These are phyloP conservation scores for Zoysia japonica DNA, from an alignment of 176 grass and related monocot species.

Conservation along the genomic window DNA sequence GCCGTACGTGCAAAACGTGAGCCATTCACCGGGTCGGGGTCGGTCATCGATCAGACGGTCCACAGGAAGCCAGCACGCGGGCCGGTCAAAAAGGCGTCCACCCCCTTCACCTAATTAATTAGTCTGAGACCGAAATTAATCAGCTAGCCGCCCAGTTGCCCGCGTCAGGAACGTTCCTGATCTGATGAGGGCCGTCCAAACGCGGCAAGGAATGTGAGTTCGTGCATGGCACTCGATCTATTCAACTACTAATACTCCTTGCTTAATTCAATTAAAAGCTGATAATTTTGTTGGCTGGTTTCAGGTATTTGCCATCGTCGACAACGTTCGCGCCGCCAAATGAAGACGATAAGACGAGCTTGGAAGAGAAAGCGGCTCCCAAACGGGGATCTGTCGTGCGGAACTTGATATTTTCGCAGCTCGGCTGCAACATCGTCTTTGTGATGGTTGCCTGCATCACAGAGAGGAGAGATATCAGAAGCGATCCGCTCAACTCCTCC, in stretches of 20 bases:
- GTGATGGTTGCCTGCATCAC: constrained; percentile 50
- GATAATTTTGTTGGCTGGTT: constrained; percentile 7
- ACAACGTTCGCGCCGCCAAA: constrained; percentile 28
- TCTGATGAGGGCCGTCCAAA: background rate
- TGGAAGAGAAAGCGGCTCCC: background rate
- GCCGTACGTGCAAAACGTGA: background rate
- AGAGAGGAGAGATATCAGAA: constrained; percentile 42
- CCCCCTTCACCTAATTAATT: no score
- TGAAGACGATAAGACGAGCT: constrained; percentile 21
- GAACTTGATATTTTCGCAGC: constrained; percentile 39
- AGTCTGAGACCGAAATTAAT: background rate
- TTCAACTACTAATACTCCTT: background rate
- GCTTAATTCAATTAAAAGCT: background rate
- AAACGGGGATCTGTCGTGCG: constrained; percentile 5
- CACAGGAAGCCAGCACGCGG: background rate
- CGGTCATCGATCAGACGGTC: no score
- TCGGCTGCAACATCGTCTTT: constrained; percentile 48
- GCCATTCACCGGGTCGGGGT: background rate
- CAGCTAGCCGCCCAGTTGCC: no score
- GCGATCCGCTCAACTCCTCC: constrained; percentile 60
- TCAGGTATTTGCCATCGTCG: constrained; percentile 63
- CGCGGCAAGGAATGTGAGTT: constrained; percentile 41
- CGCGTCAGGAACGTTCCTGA: background rate
- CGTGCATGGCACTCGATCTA: background rate
- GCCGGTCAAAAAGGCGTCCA: background rate